These are phyloP conservation scores for Taiozyma sp. DNA, from an alignment of 1,139 yeast genomes.

Conservation along the genomic window DNA sequence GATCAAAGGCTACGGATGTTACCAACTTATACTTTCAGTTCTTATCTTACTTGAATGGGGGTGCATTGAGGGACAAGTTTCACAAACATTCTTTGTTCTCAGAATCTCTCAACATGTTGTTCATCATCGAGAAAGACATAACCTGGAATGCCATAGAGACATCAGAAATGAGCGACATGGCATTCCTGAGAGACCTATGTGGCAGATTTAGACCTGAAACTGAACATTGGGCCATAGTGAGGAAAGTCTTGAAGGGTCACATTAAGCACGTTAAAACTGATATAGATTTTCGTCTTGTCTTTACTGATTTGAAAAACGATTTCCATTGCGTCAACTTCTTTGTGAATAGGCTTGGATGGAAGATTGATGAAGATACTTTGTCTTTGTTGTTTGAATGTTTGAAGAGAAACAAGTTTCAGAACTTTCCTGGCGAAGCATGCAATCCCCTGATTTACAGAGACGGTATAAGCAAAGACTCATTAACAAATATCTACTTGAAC, in stretches of 20 bases:
- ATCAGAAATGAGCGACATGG: constrained; percentile 10
- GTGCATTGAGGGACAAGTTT: constrained; percentile 5
- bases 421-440: constrained; percentile 11
- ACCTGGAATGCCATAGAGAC: constrained; percentile 13
- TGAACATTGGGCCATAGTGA: constrained; percentile 11
- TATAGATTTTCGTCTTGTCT: not conserved
- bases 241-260: constrained; percentile 3
- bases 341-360: constrained; percentile 9
- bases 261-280: not conserved
- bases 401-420: constrained; percentile 16
- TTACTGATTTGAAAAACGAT: constrained; percentile 4
- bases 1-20: constrained; percentile 7
- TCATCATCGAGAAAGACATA: constrained; percentile 5
- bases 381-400: constrained; percentile 15
- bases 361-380: constrained; percentile 10
- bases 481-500: constrained; percentile 15
- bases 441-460: constrained; percentile 7
- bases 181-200: constrained; percentile 12
- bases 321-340: constrained; percentile 8
- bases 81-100: constrained; percentile 9
- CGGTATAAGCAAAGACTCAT: constrained; percentile 11
- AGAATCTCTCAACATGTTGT: constrained; percentile 17
- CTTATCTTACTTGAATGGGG: constrained; percentile 8
- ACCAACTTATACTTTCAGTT: constrained; percentile 12
- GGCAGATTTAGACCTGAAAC: constrained; percentile 2